Conservation (phyloP, 2,329 filamentous ascomycete genomes). For the Verticillium longisporum region DNA sequence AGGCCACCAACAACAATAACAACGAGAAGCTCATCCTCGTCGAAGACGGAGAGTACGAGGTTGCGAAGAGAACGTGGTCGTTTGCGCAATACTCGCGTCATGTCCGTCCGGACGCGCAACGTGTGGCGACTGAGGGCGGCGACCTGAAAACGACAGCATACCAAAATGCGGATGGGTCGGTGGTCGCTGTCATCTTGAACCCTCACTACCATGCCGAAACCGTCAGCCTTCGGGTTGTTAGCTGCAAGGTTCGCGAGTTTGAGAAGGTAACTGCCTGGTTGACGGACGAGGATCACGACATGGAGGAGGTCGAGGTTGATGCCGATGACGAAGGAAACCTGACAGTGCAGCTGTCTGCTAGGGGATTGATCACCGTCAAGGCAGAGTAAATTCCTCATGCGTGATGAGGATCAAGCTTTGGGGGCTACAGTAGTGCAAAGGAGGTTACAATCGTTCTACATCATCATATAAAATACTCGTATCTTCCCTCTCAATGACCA, state of each 20-base stretch:
- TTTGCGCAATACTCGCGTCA: conserved; percentile 31
- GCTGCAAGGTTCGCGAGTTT: neutral
- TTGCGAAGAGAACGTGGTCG: conserved; percentile 26
- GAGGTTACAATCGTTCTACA: too few species aligned
- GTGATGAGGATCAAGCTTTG: neutral
- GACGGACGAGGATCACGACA: conserved; percentile 1
- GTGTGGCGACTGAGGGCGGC: conserved; percentile 20
- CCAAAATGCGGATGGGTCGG: conserved; percentile 24
- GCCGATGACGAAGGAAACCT: neutral
- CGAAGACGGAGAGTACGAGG: conserved; percentile 22
- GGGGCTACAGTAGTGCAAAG: too few species aligned
- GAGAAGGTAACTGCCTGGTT: neutral
- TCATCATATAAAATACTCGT: too few species aligned
- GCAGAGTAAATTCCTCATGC: neutral
- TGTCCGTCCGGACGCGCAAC: conserved; percentile 26
- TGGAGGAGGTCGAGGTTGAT: conserved; percentile 1
- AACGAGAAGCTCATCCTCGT: conserved; percentile 20
- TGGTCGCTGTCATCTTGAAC: conserved; percentile 1
- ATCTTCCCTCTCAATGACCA: too few species aligned
- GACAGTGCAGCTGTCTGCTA: neutral
- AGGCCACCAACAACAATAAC: conserved; percentile 3
- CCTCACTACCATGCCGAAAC: neutral
- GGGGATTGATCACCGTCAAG: conserved; percentile 2
- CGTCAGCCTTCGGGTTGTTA: neutral
- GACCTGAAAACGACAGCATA: conserved; percentile 26